Percentiles rank a stretch among this genome's conserved stretches.
Conservation (phyloP, 2,329 filamentous ascomycete genomes). For the Byssoonygena ceratinophila region DNA sequence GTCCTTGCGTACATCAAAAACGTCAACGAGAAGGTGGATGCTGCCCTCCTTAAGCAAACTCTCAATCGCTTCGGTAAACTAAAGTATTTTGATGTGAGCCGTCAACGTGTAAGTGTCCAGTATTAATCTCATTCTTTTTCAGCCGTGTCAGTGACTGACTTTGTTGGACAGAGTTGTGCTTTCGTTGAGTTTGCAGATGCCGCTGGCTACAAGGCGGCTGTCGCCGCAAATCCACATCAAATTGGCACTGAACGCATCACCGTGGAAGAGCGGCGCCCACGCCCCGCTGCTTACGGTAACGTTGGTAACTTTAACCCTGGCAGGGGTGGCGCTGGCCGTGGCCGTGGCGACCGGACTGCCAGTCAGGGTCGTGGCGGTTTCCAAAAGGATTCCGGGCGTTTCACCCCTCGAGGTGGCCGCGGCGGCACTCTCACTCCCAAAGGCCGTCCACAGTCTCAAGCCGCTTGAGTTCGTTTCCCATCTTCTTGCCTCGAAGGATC, state of each 20-base stretch:
- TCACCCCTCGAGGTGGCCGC: conserved; percentile 54
- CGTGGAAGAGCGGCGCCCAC: conserved; percentile 80
- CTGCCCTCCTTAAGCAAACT: conserved; percentile 57
- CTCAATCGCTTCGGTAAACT: conserved; percentile 60
- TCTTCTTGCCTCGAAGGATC: background rate
- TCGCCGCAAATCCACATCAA: conserved; percentile 72
- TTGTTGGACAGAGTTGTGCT: conserved; percentile 65
- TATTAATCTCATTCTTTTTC: background rate
- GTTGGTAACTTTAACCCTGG: conserved; percentile 47
- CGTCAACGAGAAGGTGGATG: conserved; percentile 77
- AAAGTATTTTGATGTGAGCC: conserved; percentile 53
- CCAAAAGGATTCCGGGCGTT: conserved; percentile 57
- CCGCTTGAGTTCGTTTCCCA: background rate
- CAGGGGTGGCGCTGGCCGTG: conserved; percentile 54
- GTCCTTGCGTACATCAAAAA: conserved; percentile 88
- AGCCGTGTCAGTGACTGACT: conserved; percentile 14
- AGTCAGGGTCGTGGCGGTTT: conserved; percentile 60
- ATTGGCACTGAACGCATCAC: conserved; percentile 72
- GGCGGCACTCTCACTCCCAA: conserved; percentile 44
- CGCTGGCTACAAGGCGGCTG: conserved; percentile 72
- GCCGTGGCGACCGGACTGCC: conserved; percentile 56
- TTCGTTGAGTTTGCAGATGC: conserved; percentile 85
- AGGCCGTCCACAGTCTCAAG: conserved; percentile 24
- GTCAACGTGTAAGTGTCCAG: conserved; percentile 56
- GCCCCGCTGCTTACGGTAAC: conserved; percentile 58